Evolutionary conservation across 2,329 filamentous ascomycete genomes (phyloP), one percentile per base, ranked within the genome.

Genomic region (Ophiostoma fasciatum): DNA sequence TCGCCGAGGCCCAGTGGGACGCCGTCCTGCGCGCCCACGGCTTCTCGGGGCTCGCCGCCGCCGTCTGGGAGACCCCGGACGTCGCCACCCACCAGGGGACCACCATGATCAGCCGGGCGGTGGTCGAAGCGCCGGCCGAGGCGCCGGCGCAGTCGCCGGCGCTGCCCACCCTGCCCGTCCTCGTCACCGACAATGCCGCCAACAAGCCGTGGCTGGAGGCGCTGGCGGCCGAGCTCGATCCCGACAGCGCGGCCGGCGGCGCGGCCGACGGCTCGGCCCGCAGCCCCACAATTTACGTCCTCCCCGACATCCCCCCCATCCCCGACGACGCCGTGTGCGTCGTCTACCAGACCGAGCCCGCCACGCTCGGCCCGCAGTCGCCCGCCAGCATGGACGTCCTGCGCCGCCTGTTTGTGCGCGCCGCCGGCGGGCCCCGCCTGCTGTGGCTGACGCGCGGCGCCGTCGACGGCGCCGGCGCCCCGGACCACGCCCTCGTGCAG

Each of bases 401-500:
- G 30, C 47, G 46, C 9, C 45, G 48, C 9, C 30, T 55, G 12
- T 40, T 56, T 22, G 41, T 48, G 10, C 39, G 42, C 12, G 34
- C 18, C 26, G 19, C 17, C 40, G 7, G 46, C 42, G 43, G 34
- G 42, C 35, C 35, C 18, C 18, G 43, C 1, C 35, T 58, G 10
- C 41, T 59, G 7, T 59, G 56, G 56, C 39, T 59, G 17, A 58
- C 55, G 3, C 46, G 43, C 2, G 51, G 52, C 26, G 40, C 47
- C 0, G 40, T 45, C 21, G 30, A 46, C 9, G 44, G 42, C 35
- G 39, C 31, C 4, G 22, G 13, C 12, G 38, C 48, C 5, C 56
- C 56, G 3, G 42, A 49, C 12, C 44, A 54, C 12, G 48, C 48
- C 19, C 45, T 55, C 23, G 45, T 53, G 21, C 38, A 49, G n/a